phyloP scores from a whole-genome alignment of 805 yeast species.

The Dipodascus geniculatus region DNA sequence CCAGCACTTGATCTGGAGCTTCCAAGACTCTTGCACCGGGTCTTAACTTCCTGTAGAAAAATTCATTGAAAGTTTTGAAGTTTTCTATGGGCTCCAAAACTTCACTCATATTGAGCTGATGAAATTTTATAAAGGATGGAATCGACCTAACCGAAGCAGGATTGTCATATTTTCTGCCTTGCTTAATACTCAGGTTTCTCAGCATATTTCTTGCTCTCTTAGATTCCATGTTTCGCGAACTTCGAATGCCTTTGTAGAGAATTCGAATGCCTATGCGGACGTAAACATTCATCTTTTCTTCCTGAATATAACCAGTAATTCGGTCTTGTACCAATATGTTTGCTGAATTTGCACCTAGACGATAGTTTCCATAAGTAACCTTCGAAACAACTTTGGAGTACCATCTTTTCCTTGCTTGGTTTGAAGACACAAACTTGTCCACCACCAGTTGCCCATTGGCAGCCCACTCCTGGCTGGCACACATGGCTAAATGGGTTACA shows the following conservation, averaged over 20 bases:
- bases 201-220: constrained; percentile 50
- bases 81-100: constrained; percentile 40
- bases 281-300: constrained; percentile 84
- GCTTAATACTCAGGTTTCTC: constrained; percentile 57
- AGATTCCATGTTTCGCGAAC: constrained; percentile 37
- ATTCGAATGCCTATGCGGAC: constrained; percentile 81
- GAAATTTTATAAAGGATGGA: constrained; percentile 68
- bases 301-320: constrained; percentile 75
- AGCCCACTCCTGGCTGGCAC: constrained; percentile 70
- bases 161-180: constrained; percentile 74
- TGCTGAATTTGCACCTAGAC: constrained; percentile 81
- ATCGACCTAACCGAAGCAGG: constrained; percentile 58
- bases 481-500: constrained; percentile 78
- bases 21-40: constrained; percentile 65
- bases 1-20: constrained; percentile 34
- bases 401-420: constrained; percentile 82
- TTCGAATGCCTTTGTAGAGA: constrained; percentile 61
- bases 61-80: constrained; percentile 73
- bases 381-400: constrained; percentile 72
- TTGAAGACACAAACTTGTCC: constrained; percentile 64
- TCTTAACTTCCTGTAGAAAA: constrained; percentile 69
- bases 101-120: constrained; percentile 64
- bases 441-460: constrained; percentile 51
- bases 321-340: constrained; percentile 91
- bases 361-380: constrained; percentile 78